Base-by-base conservation (phyloP, 2,329 filamentous ascomycete genomes). In the Nothomitra cinnamomea region DNA sequence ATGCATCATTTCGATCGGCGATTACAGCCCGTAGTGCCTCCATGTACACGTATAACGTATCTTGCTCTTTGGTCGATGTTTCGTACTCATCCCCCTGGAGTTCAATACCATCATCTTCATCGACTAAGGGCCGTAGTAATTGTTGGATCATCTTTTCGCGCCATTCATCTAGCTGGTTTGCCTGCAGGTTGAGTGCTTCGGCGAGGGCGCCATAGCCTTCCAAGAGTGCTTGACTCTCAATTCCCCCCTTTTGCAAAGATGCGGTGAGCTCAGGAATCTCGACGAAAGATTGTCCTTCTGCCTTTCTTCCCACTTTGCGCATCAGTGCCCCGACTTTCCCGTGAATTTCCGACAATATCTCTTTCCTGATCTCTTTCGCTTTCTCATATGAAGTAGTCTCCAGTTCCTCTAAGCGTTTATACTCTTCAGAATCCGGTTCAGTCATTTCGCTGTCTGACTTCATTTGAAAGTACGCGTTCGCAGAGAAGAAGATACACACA, bases 41-140 rank as follows among this genome's bases (percentile, higher is more conserved):
- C 55, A 94, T 83, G 62, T 94, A 94, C 5, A 85, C 85, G 66
- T 90, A 86, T 42, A 95, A 77, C 63, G 94, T 81, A 57, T 95
- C 90, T 67, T 96, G 90, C 47, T 83, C 77, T 64, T 86, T 86
- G 0, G 88, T 87, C 0, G 90, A 94, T 32, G 85, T 79, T 59
- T 87, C 85, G 57, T 95, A 92, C 64, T 96, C 92, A 56, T 95
- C 83, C 22, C 92, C 92, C 10, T 87, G 90, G 1, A 80, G 76
- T 55, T 94, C 87, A 8, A 76, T 67, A n/a, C 70, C 72, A 15
- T 80, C 79, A 41, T 94, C 87, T 61, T 92, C 81, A 60, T 96
- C 92, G 17, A 96, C 79, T 1, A 96, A 73, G 0, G 86, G 80
- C 56, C 80, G 76, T 10, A 85, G 69, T 8, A 95, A 72, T 19